Percentiles rank a stretch among this genome's conserved stretches.
phyloP scores from a whole-genome alignment of 306 rosid genomes.

The Oemleria cerasiformis region DNA sequence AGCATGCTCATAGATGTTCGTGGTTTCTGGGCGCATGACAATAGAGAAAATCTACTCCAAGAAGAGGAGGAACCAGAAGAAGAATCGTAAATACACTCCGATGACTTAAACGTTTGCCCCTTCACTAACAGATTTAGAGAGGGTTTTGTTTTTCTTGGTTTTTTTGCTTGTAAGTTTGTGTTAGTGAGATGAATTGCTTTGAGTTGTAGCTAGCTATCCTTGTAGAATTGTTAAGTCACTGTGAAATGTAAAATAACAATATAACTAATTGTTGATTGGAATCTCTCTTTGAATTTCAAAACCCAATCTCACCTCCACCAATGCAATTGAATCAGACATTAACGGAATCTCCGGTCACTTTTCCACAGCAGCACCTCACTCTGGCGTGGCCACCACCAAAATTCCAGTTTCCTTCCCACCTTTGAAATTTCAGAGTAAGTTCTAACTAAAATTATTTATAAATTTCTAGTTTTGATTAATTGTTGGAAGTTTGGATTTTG shows the following conservation, averaged over 20 bases:
- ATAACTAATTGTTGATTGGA: background rate
- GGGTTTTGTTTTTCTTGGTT: background rate
- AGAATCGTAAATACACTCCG: slow-evolving; percentile 42
- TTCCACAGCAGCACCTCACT: too few relatives aligned
- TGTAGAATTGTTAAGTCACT: slow-evolving; percentile 21
- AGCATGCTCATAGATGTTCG: slow-evolving; percentile 98
- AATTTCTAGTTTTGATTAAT: too few relatives aligned
- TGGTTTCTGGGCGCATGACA: slow-evolving; percentile 99
- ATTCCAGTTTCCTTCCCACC: too few relatives aligned
- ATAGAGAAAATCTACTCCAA: slow-evolving; percentile 97
- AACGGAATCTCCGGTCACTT: too few relatives aligned
- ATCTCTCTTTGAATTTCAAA: too few relatives aligned
- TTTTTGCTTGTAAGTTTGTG: background rate
- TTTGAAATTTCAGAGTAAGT: too few relatives aligned
- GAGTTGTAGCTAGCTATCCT: slow-evolving; percentile 1
- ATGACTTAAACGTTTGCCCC: background rate
- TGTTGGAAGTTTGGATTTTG: too few relatives aligned
- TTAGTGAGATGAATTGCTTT: background rate
- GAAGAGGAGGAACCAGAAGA: slow-evolving; percentile 99
- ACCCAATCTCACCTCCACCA: background rate
- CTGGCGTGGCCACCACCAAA: too few relatives aligned
- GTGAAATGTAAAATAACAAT: slow-evolving; percentile 3
- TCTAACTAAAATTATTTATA: too few relatives aligned
- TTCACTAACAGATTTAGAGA: slow-evolving; percentile 35
- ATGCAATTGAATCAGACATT: too few relatives aligned